Conservation (phyloP, 805 yeast species). For the Wickerhamomyces pijperi region DNA sequence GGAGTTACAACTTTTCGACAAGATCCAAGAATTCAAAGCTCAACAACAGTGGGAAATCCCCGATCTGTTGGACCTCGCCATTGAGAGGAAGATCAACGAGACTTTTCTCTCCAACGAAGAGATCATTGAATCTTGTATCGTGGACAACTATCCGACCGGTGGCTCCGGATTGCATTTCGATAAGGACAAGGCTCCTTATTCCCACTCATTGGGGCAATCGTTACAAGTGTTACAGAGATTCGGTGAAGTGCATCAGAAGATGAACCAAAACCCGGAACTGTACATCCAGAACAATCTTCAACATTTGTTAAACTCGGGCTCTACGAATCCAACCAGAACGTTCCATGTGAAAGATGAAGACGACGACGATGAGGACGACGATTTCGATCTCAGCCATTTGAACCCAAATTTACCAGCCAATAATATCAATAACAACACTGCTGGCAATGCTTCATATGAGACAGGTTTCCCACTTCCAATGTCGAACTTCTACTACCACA, state of each 20-base stretch:
- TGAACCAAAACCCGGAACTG: neutral
- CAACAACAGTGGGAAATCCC: constrained; percentile 48
- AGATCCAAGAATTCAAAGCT: constrained; percentile 38
- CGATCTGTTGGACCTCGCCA: constrained; percentile 37
- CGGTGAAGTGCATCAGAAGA: constrained; percentile 11
- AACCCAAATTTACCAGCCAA: too few relatives aligned
- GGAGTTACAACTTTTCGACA: constrained; percentile 27
- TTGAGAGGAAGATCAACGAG: constrained; percentile 28
- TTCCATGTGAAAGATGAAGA: neutral
- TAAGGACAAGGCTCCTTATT: constrained; percentile 16
- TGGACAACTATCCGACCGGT: constrained; percentile 23
- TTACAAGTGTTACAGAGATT: constrained; percentile 14
- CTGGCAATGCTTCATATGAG: too few relatives aligned
- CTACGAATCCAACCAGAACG: neutral
- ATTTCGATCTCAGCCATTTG: too few relatives aligned
- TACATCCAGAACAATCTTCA: neutral
- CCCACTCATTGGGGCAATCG: constrained; percentile 16
- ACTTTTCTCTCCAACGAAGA: constrained; percentile 49
- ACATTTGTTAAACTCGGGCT: neutral
- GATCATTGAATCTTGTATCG: constrained; percentile 47
- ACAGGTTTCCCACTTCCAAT: too few relatives aligned
- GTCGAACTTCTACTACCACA: neutral
- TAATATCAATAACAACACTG: too few relatives aligned
- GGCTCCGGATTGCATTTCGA: constrained; percentile 4
- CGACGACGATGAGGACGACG: neutral